Conservation (phyloP, 352 stramenopile genomes). For the Phytophthora constricta region DNA sequence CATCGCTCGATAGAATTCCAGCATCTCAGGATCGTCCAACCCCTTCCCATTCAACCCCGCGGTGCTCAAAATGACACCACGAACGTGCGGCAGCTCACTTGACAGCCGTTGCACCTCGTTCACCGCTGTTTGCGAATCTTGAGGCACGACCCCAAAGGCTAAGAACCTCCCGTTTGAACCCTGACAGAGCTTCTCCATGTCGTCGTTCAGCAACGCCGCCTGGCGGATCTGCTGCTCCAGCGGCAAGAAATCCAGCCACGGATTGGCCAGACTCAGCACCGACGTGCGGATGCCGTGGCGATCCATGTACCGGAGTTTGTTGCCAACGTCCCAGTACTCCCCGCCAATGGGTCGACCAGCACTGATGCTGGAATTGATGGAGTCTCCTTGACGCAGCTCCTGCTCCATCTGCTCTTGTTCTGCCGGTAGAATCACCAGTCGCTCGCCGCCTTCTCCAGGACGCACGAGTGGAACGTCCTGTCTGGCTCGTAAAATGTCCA, state of each 20-base stretch:
- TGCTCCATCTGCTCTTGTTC: conserved; percentile 51
- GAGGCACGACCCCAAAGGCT: conserved; percentile 61
- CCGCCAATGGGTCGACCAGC: conserved; percentile 57
- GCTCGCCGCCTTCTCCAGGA: conserved; percentile 36
- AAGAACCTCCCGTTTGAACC: conserved; percentile 50
- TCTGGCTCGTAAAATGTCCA: conserved; percentile 57
- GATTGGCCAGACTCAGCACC: conserved; percentile 70
- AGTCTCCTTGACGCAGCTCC: conserved; percentile 13
- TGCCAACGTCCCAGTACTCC: conserved; percentile 60
- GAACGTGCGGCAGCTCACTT: conserved; percentile 40
- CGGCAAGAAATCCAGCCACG: conserved; percentile 73
- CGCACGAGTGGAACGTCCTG: conserved; percentile 57
- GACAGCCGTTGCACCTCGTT: conserved; percentile 48
- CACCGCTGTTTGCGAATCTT: conserved; percentile 43
- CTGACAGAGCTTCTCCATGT: conserved; percentile 57
- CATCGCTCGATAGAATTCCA: conserved; percentile 56
- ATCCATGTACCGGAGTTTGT: conserved; percentile 77
- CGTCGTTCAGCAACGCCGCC: conserved; percentile 57
- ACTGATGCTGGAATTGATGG: conserved; percentile 39
- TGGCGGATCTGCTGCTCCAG: conserved; percentile 50
- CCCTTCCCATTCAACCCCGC: conserved; percentile 61
- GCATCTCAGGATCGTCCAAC: conserved; percentile 62
- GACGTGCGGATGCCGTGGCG: conserved; percentile 61
- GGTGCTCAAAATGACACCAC: conserved; percentile 62
- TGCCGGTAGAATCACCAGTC: conserved; percentile 66